These are phyloP conservation scores for Solanum pinnatisectum DNA, from an alignment of 257 asterid genomes.

Conservation along the genomic window DNA sequence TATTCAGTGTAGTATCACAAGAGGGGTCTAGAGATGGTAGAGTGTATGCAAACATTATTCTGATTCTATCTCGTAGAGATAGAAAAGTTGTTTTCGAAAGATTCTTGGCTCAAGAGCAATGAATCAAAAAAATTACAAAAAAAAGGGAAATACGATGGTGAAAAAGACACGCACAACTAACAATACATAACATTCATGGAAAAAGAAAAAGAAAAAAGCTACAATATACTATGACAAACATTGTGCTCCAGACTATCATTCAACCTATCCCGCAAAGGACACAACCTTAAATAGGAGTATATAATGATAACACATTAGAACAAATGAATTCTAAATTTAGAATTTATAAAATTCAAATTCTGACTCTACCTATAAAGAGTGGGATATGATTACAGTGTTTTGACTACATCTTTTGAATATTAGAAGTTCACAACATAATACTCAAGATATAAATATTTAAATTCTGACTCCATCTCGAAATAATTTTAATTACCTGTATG, in stretches of 20 bases:
- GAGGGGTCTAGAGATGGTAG: rapidly evolving
- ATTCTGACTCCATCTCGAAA: not conserved
- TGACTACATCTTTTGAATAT: not conserved
- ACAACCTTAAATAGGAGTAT: not conserved
- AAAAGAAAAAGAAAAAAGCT: not conserved
- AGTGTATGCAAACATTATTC: too few species aligned
- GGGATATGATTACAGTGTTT: not conserved
- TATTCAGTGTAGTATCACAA: not conserved
- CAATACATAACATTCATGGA: not conserved
- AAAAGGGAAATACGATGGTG: not conserved
- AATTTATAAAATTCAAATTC: not conserved
- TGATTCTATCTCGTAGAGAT: not conserved
- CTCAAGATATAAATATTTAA: not conserved
- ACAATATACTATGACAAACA: not conserved
- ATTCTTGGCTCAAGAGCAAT: not conserved
- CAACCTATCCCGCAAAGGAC: not conserved
- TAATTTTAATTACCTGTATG: not conserved
- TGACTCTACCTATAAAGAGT: rapidly evolving
- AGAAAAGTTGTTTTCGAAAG: rapidly evolving
- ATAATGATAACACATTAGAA: rapidly evolving
- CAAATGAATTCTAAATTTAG: not conserved
- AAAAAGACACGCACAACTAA: not conserved
- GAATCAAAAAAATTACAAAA: not conserved
- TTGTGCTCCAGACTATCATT: not conserved
- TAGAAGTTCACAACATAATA: not conserved